Evolutionary conservation across 2,329 filamentous ascomycete genomes (phyloP), one percentile per base, ranked within the genome.

Genomic region (Aspergillus sergii): DNA sequence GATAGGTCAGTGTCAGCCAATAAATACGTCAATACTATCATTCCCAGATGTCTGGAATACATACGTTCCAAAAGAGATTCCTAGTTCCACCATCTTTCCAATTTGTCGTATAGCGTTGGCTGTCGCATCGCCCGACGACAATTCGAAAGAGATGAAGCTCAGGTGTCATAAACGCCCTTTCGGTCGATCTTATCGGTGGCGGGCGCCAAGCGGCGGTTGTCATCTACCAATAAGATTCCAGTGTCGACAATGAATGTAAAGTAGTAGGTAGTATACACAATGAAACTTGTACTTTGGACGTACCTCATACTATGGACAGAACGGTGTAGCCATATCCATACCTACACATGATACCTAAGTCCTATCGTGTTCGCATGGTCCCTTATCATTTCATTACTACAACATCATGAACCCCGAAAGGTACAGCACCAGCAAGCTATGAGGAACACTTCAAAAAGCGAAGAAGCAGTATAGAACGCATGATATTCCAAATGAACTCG

Each of bases 41-140:
- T 23, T 46, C 21, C 11, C 10, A 12, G n/a, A 28, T 21, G 23
- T 26, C 36, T 14, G 23, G 48, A 34, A 55, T 10, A 73, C 74
- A 53, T 71, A 77, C 75, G 75, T 75, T 58, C 63, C 68, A 64
- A 73, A 76, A 6, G 74, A 75, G 34, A 76, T 70, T 34, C 68
- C 66, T 14, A 73, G 11, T 56, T 71, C 69, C 54, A 65, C 68
- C 75, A 77, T 76, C 43, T 65, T 70, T 45, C 60, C 60, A 43
- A 54, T 32, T 59, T 11, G 46, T 26, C 10, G 21, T 34, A 26
- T 41, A 23, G 5, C 16, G 43, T 28, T 45, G 19, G 60, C 12
- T 46, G 46, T 50, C 19, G 48, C 48, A 32, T 32, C 28, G 48
- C 28, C 28, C 48, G 28, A 32, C 28, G 5, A 11, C 48, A 51